Base-by-base conservation (phyloP, 768 basidiomycete species). In the Naematelia aurantialba region DNA sequence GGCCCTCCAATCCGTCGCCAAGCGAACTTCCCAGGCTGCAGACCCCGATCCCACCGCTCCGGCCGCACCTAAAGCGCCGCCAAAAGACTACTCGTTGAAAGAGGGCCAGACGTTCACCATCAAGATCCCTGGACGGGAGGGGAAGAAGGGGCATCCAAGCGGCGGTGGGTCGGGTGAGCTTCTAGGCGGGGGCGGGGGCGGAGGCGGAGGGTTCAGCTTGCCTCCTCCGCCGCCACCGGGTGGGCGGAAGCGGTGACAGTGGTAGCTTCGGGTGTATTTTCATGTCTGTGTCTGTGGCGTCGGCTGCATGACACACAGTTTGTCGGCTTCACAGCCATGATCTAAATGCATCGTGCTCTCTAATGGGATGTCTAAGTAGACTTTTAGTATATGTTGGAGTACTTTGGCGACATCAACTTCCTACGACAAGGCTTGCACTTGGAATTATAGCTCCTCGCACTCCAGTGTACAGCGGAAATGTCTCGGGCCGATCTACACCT, bases 81-180 rank as follows among this genome's bases (percentile, higher is more conserved):
- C 91, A 81, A 89, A 90, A 76, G 92, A 97, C 67, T 96, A 91
- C 77, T 88, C 88, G 39, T 79, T 97, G 66, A 96, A 94, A 76
- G 90, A 91, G 66, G 92, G 92, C 8, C 89, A 97, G 75, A 96
- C 92, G 0, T 93, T 97, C 76, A 87, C 87, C 3, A 94, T 97
- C 60, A 72, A 84, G 30, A 89, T 96, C 59, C 93, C 92, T 5
- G 91, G 91, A 11, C 57, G 71, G 25, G 72, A 70, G 27, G 67
- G 61, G 51, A 66, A 63, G 53, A 61, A 63, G 30, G 34, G 57
- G 11, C 57, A 56, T 2, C 17, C 44, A 17, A 29, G 45, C 34
- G n/a, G 19, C 13, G 34, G 30, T 12, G 25, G 29, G 17, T 30
- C 52, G 5, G 13, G 25, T 30, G 24, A 27, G 12, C 52, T 30